Conservation (phyloP, 495 filamentous ascomycete species). For the Schizothecium vesticola region DNA sequence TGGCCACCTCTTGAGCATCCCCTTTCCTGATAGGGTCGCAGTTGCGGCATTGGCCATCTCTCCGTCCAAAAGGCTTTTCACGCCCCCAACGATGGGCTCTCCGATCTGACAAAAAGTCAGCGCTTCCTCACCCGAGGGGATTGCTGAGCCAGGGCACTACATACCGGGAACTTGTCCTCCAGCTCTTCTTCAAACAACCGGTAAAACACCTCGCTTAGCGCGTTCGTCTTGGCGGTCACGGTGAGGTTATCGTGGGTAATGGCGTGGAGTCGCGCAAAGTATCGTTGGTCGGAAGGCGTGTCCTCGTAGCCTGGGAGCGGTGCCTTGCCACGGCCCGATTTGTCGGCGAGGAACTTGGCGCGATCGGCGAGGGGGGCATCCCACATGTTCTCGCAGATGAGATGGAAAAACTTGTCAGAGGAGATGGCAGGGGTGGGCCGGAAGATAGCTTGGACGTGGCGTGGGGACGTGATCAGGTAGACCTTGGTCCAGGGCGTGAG, state of each 20-base stretch:
- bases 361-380: constrained; percentile 1
- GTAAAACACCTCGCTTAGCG: constrained; percentile 3
- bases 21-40: constrained; percentile 5
- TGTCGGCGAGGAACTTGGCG: constrained; percentile 12
- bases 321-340: not conserved
- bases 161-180: not conserved
- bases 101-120: not conserved
- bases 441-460: not conserved
- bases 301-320: constrained; percentile 3
- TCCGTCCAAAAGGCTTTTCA: constrained; percentile 7
- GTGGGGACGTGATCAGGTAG: not conserved
- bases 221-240: not conserved
- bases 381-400: not conserved
- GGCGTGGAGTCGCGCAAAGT: constrained; percentile 3
- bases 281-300: not conserved
- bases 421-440: not conserved
- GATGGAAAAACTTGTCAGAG: not conserved
- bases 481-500: not conserved
- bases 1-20: constrained; percentile 8
- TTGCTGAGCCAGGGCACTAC: not conserved
- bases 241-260: constrained; percentile 3
- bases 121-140: not conserved
- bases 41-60: constrained; percentile 14
- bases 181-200: constrained; percentile 9
- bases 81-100: constrained; percentile 1